phyloP scores from a whole-genome alignment of 1,139 yeast genomes.

The Saccharomyces uvarum region DNA sequence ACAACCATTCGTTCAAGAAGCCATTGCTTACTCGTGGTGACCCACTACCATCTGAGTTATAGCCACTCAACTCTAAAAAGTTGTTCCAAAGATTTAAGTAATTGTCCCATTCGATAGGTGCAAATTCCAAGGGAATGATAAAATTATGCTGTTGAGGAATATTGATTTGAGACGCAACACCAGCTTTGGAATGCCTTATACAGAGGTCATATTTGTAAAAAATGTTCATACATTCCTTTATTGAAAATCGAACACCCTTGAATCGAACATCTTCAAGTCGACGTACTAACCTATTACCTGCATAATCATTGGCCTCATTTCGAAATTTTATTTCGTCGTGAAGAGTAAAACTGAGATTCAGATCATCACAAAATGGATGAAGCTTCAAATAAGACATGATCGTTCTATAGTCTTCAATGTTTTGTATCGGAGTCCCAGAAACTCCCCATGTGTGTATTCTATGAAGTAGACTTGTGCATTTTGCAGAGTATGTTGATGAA shows the following conservation, averaged over 20 bases:
- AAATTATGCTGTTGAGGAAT: slow-evolving; percentile 73
- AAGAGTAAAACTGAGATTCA: slow-evolving; percentile 6
- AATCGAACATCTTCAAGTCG: slow-evolving; percentile 14
- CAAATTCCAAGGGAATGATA: slow-evolving; percentile 63
- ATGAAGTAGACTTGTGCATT: slow-evolving; percentile 71
- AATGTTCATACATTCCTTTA: slow-evolving; percentile 22
- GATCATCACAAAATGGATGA: slow-evolving; percentile 48
- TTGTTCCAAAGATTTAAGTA: slow-evolving; percentile 57
- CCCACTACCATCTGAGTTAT: slow-evolving; percentile 54
- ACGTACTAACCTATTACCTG: not conserved
- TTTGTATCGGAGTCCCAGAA: slow-evolving; percentile 83
- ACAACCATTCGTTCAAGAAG: slow-evolving; percentile 49
- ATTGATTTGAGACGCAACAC: slow-evolving; percentile 68
- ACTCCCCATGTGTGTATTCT: slow-evolving; percentile 93
- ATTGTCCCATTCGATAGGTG: slow-evolving; percentile 75
- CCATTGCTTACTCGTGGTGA: slow-evolving; percentile 35
- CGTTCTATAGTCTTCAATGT: slow-evolving; percentile 61
- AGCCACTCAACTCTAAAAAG: slow-evolving; percentile 46
- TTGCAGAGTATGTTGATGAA: slow-evolving; percentile 66
- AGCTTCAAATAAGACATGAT: slow-evolving; percentile 58
- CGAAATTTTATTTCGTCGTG: not conserved
- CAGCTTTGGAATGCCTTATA: slow-evolving; percentile 73
- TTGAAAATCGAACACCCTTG: slow-evolving; percentile 17
- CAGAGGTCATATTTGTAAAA: slow-evolving; percentile 35
- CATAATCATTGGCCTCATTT: slow-evolving; percentile 4